These are phyloP conservation scores for Arabidopsis suecica DNA, from an alignment of 345 rosid genomes.

Conservation along the genomic window DNA sequence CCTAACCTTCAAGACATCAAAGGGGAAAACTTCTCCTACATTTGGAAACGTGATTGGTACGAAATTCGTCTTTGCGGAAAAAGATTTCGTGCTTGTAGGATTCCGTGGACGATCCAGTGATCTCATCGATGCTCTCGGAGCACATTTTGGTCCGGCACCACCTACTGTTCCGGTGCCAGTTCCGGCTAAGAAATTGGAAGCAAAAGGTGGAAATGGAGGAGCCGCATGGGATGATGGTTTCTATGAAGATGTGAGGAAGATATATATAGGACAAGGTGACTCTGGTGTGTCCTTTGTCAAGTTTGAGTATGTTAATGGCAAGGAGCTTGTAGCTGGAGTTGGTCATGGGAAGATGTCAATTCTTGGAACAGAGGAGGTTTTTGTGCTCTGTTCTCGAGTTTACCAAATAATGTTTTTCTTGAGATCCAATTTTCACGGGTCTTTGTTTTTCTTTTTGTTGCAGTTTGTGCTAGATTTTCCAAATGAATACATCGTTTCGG, in stretches of 20 bases:
- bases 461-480: background rate
- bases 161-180: too few relatives aligned
- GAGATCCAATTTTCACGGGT: too few relatives aligned
- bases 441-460: too few relatives aligned
- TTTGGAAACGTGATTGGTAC: slow-evolving; percentile 7
- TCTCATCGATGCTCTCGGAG: slow-evolving; percentile 15
- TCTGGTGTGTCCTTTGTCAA: background rate
- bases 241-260: background rate
- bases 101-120: slow-evolving; percentile 11
- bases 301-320: background rate
- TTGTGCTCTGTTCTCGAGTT: background rate
- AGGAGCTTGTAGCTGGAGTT: background rate
- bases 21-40: background rate
- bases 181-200: background rate
- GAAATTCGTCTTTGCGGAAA: background rate
- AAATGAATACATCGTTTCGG: slow-evolving; percentile 19
- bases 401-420: background rate
- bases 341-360: background rate
- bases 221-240: background rate
- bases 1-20: slow-evolving; percentile 20
- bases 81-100: slow-evolving; percentile 13
- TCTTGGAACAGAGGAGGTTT: background rate
- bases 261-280: slow-evolving; percentile 8
- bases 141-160: slow-evolving; percentile 6
- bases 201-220: slow-evolving; percentile 1